Evolutionary conservation across 257 asterid species (phyloP).

Genomic region (Petunia axillaris): DNA sequence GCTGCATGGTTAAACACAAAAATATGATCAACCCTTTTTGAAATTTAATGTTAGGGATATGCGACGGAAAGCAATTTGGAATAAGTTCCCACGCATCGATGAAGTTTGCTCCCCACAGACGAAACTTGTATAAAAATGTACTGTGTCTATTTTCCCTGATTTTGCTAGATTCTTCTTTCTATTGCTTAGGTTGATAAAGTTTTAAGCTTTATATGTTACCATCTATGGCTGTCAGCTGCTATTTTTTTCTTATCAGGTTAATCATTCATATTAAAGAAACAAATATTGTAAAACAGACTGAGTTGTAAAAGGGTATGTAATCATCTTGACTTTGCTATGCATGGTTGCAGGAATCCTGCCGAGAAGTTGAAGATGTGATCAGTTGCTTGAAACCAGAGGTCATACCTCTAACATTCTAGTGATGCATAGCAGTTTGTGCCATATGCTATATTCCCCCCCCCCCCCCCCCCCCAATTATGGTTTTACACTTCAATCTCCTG

Average conservation of each 20-base stretch:
- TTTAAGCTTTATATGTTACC: neutral
- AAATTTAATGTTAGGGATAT: neutral
- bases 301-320: neutral
- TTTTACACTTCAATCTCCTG: constrained; percentile 4
- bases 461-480: neutral
- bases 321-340: neutral
- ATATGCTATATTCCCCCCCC: neutral
- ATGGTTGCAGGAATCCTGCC: constrained; percentile 77
- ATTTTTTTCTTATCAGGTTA: neutral
- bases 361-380: constrained; percentile 82
- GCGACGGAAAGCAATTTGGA: neutral
- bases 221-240: neutral
- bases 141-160: neutral
- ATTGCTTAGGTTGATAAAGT: constrained; percentile 9
- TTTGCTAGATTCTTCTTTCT: neutral
- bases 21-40: neutral
- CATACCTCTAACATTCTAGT: constrained; percentile 27
- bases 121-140: neutral
- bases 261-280: neutral
- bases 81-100: neutral
- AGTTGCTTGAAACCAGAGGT: constrained; percentile 85
- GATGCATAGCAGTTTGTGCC: neutral
- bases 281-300: neutral
- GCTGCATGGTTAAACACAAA: neutral
- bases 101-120: neutral